phyloP scores from a whole-genome alignment of 2,329 filamentous ascomycete species.

The Mariannaea elegans region DNA sequence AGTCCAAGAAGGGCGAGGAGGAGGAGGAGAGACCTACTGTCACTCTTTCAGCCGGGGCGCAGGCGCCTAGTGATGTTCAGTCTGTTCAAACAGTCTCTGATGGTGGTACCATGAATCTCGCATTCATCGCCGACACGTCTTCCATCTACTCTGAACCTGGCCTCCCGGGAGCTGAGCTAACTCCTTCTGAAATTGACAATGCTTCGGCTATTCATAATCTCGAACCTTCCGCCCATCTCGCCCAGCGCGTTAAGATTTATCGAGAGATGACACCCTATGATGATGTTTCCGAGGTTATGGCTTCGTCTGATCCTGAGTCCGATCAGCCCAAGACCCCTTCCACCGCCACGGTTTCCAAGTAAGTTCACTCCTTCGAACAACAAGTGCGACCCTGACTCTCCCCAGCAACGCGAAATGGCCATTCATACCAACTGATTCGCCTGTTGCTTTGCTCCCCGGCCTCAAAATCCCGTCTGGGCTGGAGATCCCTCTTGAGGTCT shows the following conservation, averaged over 20 bases:
- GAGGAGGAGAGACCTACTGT: conserved; percentile 34
- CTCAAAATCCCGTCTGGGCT: conserved; percentile 13
- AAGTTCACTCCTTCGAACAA: neutral
- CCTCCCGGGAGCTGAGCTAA: neutral
- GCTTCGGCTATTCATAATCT: conserved; percentile 18
- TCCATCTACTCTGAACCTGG: conserved; percentile 25
- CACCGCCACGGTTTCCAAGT: conserved; percentile 24
- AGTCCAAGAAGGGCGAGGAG: conserved; percentile 28
- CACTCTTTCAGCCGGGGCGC: conserved; percentile 39
- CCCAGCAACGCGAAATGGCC: conserved; percentile 22
- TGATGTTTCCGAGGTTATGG: conserved; percentile 25
- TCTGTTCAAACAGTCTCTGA: conserved; percentile 27
- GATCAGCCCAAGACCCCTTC: conserved; percentile 26
- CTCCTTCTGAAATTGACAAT: conserved; percentile 5
- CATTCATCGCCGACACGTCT: conserved; percentile 22
- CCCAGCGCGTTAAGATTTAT: conserved; percentile 23
- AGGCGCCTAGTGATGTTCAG: conserved; percentile 23
- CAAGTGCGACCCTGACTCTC: conserved; percentile 1
- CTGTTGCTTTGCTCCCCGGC: conserved; percentile 17
- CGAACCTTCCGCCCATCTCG: conserved; percentile 25
- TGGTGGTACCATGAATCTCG: conserved; percentile 36
- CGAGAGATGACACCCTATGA: conserved; percentile 22
- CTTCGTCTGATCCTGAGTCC: conserved; percentile 29
- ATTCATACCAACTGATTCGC: conserved; percentile 30
- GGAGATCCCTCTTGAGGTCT: conserved; percentile 27